A percentile compares a stretch with the other conserved stretches of the same genome.
phyloP scores from a whole-genome alignment of 2,329 filamentous ascomycete genomes.

The Botrytis aclada region DNA sequence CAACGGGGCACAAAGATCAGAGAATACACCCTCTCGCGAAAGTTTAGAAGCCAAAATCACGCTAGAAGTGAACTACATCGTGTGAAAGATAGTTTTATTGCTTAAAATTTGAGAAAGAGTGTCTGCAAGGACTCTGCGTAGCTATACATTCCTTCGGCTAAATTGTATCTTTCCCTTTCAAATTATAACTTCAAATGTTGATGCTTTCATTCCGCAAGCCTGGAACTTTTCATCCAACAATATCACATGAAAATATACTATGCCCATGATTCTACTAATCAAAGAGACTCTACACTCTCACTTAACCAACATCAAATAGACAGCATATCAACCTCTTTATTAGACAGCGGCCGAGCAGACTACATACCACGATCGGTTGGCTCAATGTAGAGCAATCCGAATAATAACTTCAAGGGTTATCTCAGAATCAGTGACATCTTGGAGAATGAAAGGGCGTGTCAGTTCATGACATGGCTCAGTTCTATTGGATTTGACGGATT shows the following conservation, averaged over 20 bases:
- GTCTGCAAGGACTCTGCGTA: neutral
- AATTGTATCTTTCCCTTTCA: neutral
- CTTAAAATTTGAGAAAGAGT: neutral
- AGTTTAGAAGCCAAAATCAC: neutral
- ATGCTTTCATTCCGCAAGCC: rapidly evolving
- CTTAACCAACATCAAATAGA: neutral
- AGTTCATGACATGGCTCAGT: neutral
- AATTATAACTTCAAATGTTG: neutral
- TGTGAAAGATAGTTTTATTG: neutral
- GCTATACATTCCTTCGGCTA: neutral
- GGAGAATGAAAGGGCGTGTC: neutral
- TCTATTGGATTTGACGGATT: neutral
- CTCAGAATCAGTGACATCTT: no score
- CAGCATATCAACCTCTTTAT: neutral
- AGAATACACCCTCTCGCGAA: neutral
- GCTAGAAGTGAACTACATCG: rapidly evolving
- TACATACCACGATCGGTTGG: neutral
- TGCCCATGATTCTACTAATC: neutral
- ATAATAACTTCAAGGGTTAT: neutral
- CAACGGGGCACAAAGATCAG: rapidly evolving
- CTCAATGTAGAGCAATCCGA: neutral
- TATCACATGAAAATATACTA: neutral
- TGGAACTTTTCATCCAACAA: neutral
- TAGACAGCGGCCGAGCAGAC: neutral
- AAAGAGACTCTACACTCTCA: neutral